Evolutionary conservation across 805 yeast genomes (phyloP).

Genomic region (Starmerella sirachaensis): DNA sequence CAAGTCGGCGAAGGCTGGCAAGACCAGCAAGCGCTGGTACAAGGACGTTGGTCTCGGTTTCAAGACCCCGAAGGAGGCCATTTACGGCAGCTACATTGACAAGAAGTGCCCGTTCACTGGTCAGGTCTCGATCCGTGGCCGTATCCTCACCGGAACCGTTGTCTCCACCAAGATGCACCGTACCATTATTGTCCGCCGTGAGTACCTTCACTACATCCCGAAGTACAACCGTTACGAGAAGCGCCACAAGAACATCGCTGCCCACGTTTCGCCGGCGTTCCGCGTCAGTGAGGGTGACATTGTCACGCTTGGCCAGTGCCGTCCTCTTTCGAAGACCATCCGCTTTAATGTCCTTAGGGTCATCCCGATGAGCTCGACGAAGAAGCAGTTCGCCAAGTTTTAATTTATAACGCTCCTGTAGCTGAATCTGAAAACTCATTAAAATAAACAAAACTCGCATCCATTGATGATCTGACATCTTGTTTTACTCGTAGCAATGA

Average conservation of each 20-base stretch:
- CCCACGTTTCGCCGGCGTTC: constrained; percentile 99
- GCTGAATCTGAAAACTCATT: constrained; percentile 1
- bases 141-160: constrained; percentile 98
- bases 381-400: constrained; percentile 95
- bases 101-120: constrained; percentile 99
- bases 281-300: constrained; percentile 98
- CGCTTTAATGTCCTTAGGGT: constrained; percentile 99
- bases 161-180: constrained; percentile 99
- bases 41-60: constrained; percentile 99
- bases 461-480: not conserved
- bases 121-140: constrained; percentile 96
- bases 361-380: constrained; percentile 66
- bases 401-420: constrained; percentile 35
- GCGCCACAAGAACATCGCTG: constrained; percentile 99
- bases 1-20: constrained; percentile 92
- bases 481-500: too few relatives aligned
- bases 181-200: constrained; percentile 99
- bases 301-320: constrained; percentile 99
- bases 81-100: constrained; percentile 97
- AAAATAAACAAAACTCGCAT: not conserved
- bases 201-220: constrained; percentile 98
- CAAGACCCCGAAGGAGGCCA: constrained; percentile 99
- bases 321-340: constrained; percentile 98
- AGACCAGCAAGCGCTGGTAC: constrained; percentile 99
- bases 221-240: constrained; percentile 99